Conservation (phyloP, 208 protist species). For the Trypanosoma avium region DNA sequence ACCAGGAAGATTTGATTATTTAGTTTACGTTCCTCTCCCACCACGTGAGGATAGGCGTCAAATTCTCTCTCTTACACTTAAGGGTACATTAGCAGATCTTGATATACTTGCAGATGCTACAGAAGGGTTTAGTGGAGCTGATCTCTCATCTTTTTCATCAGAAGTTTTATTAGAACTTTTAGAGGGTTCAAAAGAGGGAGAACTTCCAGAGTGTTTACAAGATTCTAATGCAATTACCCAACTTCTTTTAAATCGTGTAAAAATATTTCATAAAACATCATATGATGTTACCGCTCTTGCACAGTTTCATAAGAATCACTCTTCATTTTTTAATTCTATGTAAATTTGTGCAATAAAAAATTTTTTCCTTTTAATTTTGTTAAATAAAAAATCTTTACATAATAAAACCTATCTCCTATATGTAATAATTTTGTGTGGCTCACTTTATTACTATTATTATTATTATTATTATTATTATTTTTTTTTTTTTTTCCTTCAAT, state of each 20-base stretch:
- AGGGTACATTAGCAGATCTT: slow-evolving; percentile 42
- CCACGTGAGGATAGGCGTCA: slow-evolving; percentile 40
- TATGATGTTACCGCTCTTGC: slow-evolving; percentile 55
- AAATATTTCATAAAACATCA: slow-evolving; percentile 45
- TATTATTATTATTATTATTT: too few relatives aligned
- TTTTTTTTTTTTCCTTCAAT: too few relatives aligned
- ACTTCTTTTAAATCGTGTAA: slow-evolving; percentile 34
- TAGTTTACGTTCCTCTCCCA: slow-evolving; percentile 83
- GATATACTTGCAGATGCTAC: slow-evolving; percentile 44
- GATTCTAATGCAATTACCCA: slow-evolving; percentile 37
- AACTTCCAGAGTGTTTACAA: slow-evolving; percentile 22
- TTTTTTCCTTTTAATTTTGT: too few relatives aligned
- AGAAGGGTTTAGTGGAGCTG: slow-evolving; percentile 84
- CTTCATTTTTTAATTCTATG: slow-evolving; percentile 6
- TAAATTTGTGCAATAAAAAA: background rate
- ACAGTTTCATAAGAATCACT: slow-evolving; percentile 41
- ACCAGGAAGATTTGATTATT: slow-evolving; percentile 89
- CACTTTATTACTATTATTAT: too few relatives aligned
- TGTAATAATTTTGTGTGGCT: too few relatives aligned
- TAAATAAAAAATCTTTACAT: too few relatives aligned
- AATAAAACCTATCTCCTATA: too few relatives aligned
- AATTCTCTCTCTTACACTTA: slow-evolving; percentile 63
- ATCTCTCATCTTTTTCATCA: slow-evolving; percentile 64
- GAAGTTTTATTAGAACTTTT: slow-evolving; percentile 55
- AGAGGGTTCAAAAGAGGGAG: slow-evolving; percentile 8